Base-by-base conservation (phyloP, 345 rosid genomes). In the Eucalyptus marginata region DNA sequence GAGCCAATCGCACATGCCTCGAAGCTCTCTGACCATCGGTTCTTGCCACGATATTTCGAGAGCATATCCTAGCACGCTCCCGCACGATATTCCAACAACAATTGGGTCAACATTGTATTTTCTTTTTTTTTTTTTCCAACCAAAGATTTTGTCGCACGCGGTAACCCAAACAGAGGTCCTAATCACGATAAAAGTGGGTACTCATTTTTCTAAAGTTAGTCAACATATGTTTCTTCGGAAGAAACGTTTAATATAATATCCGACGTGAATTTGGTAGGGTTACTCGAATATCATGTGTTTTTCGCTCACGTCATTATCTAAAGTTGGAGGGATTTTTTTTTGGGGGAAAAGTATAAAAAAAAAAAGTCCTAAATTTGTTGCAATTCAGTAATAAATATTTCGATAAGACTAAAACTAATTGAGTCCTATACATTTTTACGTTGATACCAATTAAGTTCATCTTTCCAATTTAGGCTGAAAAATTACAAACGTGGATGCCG, bases 401-500 rank as follows among this genome's bases (percentile, higher is more conserved):
- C 1, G 7, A 52, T 52, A 52, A 52, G 24, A 52, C 58, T 52
- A 7, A 52, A 0, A 52, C 24, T 7, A 18, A 52, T 52, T 52
- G 58, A 18, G 58, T 18, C 1, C 0, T 18, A 7, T 52, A 52
- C 1, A 18, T 52, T 18, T 52, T 52, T 52, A 4, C 4, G 0
- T 52, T 18, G 58, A 18, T 52, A 52, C 24, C 56, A 52, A 7
- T 18, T 52, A 8, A 52, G 1, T 52, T 52, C 10, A 52, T 52
- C 10, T 52, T 52, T 52, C 10, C 0, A 52, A 18, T 52, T 18
- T 52, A 52, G 0, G 10, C 1, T 18, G 58, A 52, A 52, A 52
- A 52, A 18, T 52, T 52, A 52, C 4, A 3, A 0, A 0, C 0
- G 3, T 18, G 2, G 4, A 52, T 18, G 9, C 0, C 1, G 1